phyloP scores from a whole-genome alignment of 495 filamentous ascomycete species.

The Arthonia radiata region DNA sequence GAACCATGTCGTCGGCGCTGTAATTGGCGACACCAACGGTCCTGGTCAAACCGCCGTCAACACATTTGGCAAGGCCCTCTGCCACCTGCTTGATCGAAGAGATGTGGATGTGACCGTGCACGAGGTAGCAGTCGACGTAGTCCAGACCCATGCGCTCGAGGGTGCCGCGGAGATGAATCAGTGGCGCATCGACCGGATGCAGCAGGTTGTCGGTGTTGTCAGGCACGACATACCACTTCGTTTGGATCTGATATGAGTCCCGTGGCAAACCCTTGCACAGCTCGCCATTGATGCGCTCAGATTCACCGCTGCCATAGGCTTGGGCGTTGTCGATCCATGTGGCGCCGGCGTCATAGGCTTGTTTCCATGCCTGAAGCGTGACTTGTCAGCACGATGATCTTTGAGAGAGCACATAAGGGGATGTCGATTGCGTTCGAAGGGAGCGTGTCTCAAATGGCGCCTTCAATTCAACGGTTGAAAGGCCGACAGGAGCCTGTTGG shows the following conservation, averaged over 20 bases:
- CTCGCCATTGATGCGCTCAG: slow-evolving; percentile 15
- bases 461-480: too few relatives aligned
- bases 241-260: slow-evolving; percentile 6
- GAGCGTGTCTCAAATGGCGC: too few relatives aligned
- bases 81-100: slow-evolving; percentile 4
- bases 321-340: slow-evolving; percentile 20
- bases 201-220: slow-evolving; percentile 4
- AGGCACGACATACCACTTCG: slow-evolving; percentile 7
- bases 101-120: slow-evolving; percentile 8
- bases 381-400: too few relatives aligned
- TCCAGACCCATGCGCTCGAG: slow-evolving; percentile 6
- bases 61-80: slow-evolving; percentile 15
- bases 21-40: slow-evolving; percentile 21
- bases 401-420: too few relatives aligned
- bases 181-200: slow-evolving; percentile 4
- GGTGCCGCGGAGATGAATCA: slow-evolving; percentile 4
- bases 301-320: slow-evolving; percentile 17
- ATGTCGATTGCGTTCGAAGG: too few relatives aligned
- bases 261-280: slow-evolving; percentile 12
- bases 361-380: slow-evolving; percentile 17
- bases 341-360: slow-evolving; percentile 9
- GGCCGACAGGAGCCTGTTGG: too few relatives aligned
- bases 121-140: slow-evolving; percentile 8
- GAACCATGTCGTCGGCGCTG: slow-evolving; percentile 15
- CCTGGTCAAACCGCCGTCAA: slow-evolving; percentile 14